Evolutionary conservation across 192 early-diverging fungal genomes (phyloP).

Genomic region (Backusella westeae): DNA sequence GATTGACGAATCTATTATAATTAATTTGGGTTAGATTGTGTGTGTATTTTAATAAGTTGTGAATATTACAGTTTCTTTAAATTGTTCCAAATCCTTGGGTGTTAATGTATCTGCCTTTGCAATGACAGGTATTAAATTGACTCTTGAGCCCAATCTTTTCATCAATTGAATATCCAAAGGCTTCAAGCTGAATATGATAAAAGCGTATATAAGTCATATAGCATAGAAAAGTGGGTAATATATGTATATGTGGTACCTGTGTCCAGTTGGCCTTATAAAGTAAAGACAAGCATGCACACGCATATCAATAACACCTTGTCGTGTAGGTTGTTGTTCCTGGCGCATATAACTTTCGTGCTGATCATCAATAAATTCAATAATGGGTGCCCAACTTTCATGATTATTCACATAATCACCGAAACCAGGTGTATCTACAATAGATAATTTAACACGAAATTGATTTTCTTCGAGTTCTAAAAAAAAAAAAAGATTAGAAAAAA

Average conservation of each 20-base stretch:
- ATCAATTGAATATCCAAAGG: conserved; percentile 92
- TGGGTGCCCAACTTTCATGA: conserved; percentile 93
- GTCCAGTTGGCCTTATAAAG: conserved; percentile 97
- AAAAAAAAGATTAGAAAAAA: background rate
- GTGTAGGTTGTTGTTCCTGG: conserved; percentile 87
- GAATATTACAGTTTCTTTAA: conserved; percentile 70
- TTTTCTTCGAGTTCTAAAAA: conserved; percentile 90
- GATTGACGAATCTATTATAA: conserved; percentile 61
- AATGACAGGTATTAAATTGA: conserved; percentile 93
- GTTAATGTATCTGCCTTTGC: conserved; percentile 92
- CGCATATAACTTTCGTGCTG: conserved; percentile 90
- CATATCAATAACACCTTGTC: conserved; percentile 86
- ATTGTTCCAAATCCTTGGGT: conserved; percentile 73
- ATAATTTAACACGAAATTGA: conserved; percentile 89
- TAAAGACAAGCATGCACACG: conserved; percentile 94
- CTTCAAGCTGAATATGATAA: conserved; percentile 44
- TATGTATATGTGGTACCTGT: conserved; percentile 50
- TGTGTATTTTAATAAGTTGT: too few relatives aligned
- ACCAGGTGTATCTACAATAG: conserved; percentile 96
- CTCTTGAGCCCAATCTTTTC: conserved; percentile 85
- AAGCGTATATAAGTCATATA: too few relatives aligned
- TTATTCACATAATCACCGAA: conserved; percentile 99
- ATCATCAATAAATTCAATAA: conserved; percentile 93
- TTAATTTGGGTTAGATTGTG: background rate
- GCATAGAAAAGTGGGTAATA: background rate